phyloP scores from a whole-genome alignment of 1,284 basidiomycete genomes.

The Apiotrichum montevideense region DNA sequence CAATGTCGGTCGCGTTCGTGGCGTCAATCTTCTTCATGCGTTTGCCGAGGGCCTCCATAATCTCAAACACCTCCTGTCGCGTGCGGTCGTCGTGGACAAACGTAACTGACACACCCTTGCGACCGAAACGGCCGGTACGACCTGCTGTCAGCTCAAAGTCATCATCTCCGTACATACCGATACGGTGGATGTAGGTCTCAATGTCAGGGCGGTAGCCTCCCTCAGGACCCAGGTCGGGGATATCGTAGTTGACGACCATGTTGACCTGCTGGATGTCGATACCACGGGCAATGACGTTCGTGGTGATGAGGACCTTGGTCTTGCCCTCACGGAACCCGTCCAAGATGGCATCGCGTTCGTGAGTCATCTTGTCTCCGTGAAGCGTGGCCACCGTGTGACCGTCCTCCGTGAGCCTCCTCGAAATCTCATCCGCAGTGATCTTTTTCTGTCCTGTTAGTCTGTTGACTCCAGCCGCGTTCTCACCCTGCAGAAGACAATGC shows the following conservation, averaged over 20 bases:
- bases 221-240: constrained; percentile 65
- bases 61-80: constrained; percentile 75
- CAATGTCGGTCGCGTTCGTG: constrained; percentile 29
- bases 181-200: constrained; percentile 97
- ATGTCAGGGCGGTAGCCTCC: constrained; percentile 61
- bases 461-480: constrained; percentile 12
- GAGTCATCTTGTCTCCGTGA: constrained; percentile 86
- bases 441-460: constrained; percentile 56
- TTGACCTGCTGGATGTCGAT: constrained; percentile 99
- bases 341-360: constrained; percentile 85
- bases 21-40: constrained; percentile 41
- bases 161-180: constrained; percentile 58
- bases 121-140: constrained; percentile 89
- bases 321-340: constrained; percentile 93
- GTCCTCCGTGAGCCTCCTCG: constrained; percentile 80
- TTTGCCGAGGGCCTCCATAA: constrained; percentile 68
- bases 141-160: constrained; percentile 46
- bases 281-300: constrained; percentile 95
- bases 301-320: constrained; percentile 97
- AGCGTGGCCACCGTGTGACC: constrained; percentile 95
- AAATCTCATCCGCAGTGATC: constrained; percentile 87
- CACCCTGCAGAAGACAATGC: constrained; percentile 93
- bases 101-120: constrained; percentile 92
- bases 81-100: constrained; percentile 85
- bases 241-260: constrained; percentile 98